Evolutionary conservation across 2,329 filamentous ascomycete genomes (phyloP).

Genomic region (Lachnellula arida): DNA sequence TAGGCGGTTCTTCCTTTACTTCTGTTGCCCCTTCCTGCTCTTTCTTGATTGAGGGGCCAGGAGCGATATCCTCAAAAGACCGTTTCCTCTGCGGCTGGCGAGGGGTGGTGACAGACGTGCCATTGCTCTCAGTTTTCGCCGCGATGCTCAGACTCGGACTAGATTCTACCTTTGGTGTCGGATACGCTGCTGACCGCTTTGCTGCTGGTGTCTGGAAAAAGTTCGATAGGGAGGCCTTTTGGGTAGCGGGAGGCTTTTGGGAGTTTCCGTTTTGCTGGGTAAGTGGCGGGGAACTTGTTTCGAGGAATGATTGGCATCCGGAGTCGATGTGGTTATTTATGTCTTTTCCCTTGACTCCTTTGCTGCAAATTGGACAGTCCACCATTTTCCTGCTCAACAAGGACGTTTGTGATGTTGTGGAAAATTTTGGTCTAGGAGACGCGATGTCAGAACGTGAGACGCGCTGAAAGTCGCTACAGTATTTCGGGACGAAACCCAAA

Average conservation of each 20-base stretch:
- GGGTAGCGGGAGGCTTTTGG: conserved; percentile 43
- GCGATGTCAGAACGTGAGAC: neutral
- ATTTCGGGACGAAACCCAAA: neutral
- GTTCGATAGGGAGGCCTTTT: conserved; percentile 41
- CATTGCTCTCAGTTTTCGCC: conserved; percentile 32
- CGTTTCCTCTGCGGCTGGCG: conserved; percentile 26
- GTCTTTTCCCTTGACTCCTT: conserved; percentile 62
- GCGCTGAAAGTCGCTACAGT: neutral
- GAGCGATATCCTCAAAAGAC: conserved; percentile 27
- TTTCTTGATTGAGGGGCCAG: conserved; percentile 1
- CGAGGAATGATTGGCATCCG: conserved; percentile 63
- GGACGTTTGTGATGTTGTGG: neutral
- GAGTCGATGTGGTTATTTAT: conserved; percentile 95
- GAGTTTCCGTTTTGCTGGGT: conserved; percentile 34
- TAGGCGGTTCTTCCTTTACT: conserved; percentile 17
- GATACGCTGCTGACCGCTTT: conserved; percentile 42
- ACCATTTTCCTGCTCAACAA: conserved; percentile 41
- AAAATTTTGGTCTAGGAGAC: neutral
- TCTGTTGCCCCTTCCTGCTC: conserved; percentile 8
- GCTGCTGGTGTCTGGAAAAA: conserved; percentile 60
- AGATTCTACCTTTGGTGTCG: conserved; percentile 29
- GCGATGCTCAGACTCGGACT: conserved; percentile 31
- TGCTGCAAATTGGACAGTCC: conserved; percentile 76
- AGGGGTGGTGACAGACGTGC: conserved; percentile 19
- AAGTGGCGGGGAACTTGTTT: conserved; percentile 40